A percentile compares a stretch with the other conserved stretches of the same genome.
Evolutionary conservation across 108 stramenopile genomes (phyloP).

Genomic region (Nitzschia sp.): DNA sequence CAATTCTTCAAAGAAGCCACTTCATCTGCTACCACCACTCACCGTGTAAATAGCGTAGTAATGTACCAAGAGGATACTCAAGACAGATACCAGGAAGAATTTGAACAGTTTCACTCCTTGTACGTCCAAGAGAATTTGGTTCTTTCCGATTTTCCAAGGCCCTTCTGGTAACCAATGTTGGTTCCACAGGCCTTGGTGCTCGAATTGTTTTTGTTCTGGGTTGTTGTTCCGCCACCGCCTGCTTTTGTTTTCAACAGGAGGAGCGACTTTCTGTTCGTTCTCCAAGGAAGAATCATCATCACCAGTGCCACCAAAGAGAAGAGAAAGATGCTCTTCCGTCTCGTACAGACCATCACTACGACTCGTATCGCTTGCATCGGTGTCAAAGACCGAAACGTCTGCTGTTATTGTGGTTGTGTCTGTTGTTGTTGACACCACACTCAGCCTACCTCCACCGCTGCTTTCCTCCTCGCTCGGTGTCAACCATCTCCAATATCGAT

Average conservation of each 20-base stretch:
- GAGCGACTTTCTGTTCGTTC: too few species aligned
- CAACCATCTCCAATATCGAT: too few species aligned
- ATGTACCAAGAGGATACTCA: not conserved
- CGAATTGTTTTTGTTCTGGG: not conserved
- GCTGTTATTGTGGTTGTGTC: too few species aligned
- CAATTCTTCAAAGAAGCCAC: too few species aligned
- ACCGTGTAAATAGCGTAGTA: not conserved
- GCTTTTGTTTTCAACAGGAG: too few species aligned
- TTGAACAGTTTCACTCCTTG: not conserved
- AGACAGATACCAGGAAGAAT: not conserved
- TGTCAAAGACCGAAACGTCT: too few species aligned
- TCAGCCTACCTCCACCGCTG: too few species aligned
- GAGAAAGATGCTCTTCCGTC: not conserved
- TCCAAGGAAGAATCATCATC: not conserved
- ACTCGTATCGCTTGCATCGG: not conserved
- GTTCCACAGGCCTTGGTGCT: not conserved
- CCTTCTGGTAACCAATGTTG: not conserved
- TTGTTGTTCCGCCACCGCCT: not conserved
- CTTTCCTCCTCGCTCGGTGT: too few species aligned
- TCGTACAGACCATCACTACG: not conserved
- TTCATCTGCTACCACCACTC: too few species aligned
- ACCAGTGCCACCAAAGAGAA: not conserved
- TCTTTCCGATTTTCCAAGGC: not conserved
- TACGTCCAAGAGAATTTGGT: not conserved
- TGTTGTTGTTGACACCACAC: too few species aligned